Percentiles rank a stretch among this genome's conserved stretches.
Conservation (phyloP, 1,139 yeast species). For the Yamadazyma diospyri region DNA sequence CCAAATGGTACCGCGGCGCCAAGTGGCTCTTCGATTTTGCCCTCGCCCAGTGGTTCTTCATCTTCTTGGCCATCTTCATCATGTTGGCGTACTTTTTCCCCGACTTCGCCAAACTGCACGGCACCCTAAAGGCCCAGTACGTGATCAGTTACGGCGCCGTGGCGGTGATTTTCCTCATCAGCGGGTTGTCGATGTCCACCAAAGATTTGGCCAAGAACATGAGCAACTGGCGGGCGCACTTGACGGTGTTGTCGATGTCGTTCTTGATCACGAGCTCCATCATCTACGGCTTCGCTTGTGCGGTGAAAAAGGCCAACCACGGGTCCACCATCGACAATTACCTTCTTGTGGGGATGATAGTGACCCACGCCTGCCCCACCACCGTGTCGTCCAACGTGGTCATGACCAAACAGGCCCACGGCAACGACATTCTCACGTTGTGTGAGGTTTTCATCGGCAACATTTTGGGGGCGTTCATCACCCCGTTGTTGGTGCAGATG, state of each 20-base stretch:
- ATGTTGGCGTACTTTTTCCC: constrained; percentile 79
- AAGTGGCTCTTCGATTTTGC: constrained; percentile 23
- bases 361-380: constrained; percentile 85
- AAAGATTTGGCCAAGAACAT: constrained; percentile 55
- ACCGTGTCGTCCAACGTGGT: constrained; percentile 89
- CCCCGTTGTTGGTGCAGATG: constrained; percentile 81
- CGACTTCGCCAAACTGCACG: constrained; percentile 78
- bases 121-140: constrained; percentile 69
- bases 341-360: constrained; percentile 74
- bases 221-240: constrained; percentile 78
- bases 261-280: constrained; percentile 75
- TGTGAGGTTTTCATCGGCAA: constrained; percentile 87
- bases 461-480: constrained; percentile 76
- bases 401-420: constrained; percentile 83
- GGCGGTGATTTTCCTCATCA: constrained; percentile 74
- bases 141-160: constrained; percentile 84
- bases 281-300: constrained; percentile 70
- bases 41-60: constrained; percentile 67
- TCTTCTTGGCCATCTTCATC: constrained; percentile 65
- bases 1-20: constrained; percentile 12
- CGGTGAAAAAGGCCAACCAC: constrained; percentile 58
- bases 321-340: constrained; percentile 55
- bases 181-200: constrained; percentile 76
- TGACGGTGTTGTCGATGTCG: constrained; percentile 62
- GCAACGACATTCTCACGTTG: constrained; percentile 72